Conservation (phyloP, 495 filamentous ascomycete species). For the Xylaria scruposa region DNA sequence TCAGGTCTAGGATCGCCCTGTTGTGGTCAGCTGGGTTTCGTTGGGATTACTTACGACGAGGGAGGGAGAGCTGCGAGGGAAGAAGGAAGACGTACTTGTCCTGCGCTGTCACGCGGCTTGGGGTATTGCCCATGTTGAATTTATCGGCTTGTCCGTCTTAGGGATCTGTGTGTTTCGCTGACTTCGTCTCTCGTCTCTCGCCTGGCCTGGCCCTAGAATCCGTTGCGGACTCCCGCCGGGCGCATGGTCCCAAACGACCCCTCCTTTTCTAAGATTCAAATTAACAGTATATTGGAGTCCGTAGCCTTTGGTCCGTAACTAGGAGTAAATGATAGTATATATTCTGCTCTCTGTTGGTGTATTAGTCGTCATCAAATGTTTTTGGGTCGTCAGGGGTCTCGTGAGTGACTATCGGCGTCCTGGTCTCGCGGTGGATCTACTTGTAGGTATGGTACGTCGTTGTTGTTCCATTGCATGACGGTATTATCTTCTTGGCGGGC, state of each 20-base stretch:
- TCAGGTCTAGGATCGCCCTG: slow-evolving; percentile 91
- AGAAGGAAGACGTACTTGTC: slow-evolving; percentile 45
- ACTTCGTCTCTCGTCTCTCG: slow-evolving; percentile 17
- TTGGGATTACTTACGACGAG: too few species aligned
- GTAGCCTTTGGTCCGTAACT: neutral
- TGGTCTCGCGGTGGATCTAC: slow-evolving; percentile 2
- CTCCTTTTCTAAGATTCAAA: neutral
- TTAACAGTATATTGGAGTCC: neutral
- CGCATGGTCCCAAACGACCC: slow-evolving; percentile 34
- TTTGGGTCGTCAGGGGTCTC: slow-evolving; percentile 12
- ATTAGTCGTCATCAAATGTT: neutral
- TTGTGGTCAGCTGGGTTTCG: neutral
- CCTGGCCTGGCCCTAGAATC: slow-evolving; percentile 41
- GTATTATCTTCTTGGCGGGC: too few species aligned
- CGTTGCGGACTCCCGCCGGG: slow-evolving; percentile 35
- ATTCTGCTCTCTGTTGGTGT: neutral
- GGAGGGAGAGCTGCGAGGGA: neutral
- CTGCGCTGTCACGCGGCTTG: slow-evolving; percentile 55
- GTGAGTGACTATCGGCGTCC: slow-evolving; percentile 6
- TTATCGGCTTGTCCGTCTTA: neutral
- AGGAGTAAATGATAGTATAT: too few species aligned
- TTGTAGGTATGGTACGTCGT: neutral
- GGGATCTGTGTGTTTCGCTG: neutral
- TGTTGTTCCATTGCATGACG: slow-evolving; percentile 21
- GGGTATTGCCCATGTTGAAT: slow-evolving; percentile 48